Evolutionary conservation across 1,284 basidiomycete genomes (phyloP).

Genomic region (Ceratobasidium sp.): DNA sequence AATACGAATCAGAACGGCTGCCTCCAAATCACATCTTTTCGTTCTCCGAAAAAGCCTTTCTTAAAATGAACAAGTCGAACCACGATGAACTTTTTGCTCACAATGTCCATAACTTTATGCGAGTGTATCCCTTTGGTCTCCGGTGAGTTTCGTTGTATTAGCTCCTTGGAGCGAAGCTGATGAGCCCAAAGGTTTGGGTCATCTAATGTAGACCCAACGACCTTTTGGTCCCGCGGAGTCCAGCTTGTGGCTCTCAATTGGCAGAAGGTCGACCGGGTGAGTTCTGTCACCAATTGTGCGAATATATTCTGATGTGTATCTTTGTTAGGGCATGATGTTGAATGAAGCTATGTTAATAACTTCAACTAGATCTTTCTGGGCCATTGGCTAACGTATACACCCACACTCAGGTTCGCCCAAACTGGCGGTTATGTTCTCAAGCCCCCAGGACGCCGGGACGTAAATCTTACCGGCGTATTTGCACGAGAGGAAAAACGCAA

Average conservation of each 20-base stretch:
- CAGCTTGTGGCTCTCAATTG: constrained; percentile 33
- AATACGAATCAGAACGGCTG: constrained; percentile 5
- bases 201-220: constrained; percentile 25
- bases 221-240: constrained; percentile 34
- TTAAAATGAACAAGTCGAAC: constrained; percentile 21
- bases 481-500: constrained; percentile 30
- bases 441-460: constrained; percentile 27
- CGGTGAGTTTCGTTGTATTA: neutral
- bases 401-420: constrained; percentile 18
- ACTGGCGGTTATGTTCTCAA: constrained; percentile 37
- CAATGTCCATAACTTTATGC: constrained; percentile 30
- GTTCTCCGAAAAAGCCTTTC: constrained; percentile 23
- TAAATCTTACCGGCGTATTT: constrained; percentile 10
- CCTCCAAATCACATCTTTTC: constrained; percentile 35
- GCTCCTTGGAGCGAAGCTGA: neutral
- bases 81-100: constrained; percentile 29
- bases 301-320: neutral
- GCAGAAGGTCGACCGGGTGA: constrained; percentile 28
- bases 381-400: constrained; percentile 13
- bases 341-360: constrained; percentile 32
- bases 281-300: neutral
- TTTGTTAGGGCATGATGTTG: constrained; percentile 33
- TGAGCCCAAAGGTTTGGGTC: constrained; percentile 12
- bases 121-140: constrained; percentile 35
- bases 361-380: neutral